Evolutionary conservation across 371 early-diverging fungal genomes (phyloP), one percentile per base, ranked within the genome.

Genomic region (Entomophthora muscae): DNA sequence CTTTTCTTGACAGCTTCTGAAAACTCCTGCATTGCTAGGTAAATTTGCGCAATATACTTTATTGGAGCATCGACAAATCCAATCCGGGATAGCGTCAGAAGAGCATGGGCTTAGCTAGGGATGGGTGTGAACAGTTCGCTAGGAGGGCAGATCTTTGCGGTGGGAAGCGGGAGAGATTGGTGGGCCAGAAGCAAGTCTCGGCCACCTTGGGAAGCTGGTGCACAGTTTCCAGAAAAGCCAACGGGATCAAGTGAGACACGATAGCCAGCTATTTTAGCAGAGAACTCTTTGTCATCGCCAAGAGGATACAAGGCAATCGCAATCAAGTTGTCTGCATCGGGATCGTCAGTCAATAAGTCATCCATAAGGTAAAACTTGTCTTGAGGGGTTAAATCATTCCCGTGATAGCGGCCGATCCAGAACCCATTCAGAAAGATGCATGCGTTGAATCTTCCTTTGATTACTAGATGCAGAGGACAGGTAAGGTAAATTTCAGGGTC

Each of bases 331-430:
- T 68, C 65, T 33, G 27, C 33, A 55, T 53, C 66, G 3, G 61
- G 62, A 32, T 51, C 22, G 23, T 61, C 57, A 2, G 70, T 67
- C n/a, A 83, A 56, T 21, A 82, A 66, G 0, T 73, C 81, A 58
- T 82, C 85, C 66, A 82, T 81, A 22, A 89, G 61, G 65, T 81
- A 83, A 67, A 85, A 89, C 65, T 86, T 83, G 55, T 82, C 78
- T 64, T 89, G 89, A 27, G 83, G 81, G 3, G 81, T 76, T 58
- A 85, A 85, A 0, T 83, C 84, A 65, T 82, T 80, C 12, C 89
- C 89, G 69, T 82, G 82, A 66, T 85, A 89, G 26, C 83, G 74
- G 1, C 78, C 89, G 60, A 87, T 75, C 26, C 84, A 68, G 1
- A 76, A 72, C 57, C 74, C 76, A 61, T 83, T 85, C 24, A 89